Conservation (phyloP, 2,329 filamentous ascomycete species). For the Rutstroemia sp. region DNA sequence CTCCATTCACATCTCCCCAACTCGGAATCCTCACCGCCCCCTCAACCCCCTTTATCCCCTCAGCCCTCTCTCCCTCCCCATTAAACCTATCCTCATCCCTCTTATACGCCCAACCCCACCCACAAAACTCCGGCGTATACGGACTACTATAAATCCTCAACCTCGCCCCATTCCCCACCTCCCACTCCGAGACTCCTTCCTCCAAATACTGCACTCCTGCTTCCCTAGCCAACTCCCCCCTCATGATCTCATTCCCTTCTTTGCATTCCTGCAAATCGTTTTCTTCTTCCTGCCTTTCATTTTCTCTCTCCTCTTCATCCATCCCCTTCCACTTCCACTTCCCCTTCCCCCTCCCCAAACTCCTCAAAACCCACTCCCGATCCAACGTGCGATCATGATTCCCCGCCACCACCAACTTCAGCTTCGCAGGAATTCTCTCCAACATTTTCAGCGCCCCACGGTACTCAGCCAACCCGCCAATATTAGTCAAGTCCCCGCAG, state of each 20-base stretch:
- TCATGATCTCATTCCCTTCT: conserved; percentile 19
- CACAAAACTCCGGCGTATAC: conserved; percentile 28
- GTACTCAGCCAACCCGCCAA: conserved; percentile 23
- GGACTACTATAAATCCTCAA: conserved; percentile 30
- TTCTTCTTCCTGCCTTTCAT: conserved; percentile 9
- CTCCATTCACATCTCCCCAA: not conserved
- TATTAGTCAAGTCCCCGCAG: conserved; percentile 32
- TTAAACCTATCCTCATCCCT: conserved; percentile 27
- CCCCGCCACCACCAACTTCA: conserved; percentile 55
- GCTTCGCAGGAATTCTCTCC: conserved; percentile 37
- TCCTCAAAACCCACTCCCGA: conserved; percentile 31
- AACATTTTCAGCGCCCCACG: conserved; percentile 19
- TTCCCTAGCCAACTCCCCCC: conserved; percentile 16
- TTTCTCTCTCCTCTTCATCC: no score
- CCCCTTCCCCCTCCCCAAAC: not conserved
- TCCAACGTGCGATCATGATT: conserved; percentile 53
- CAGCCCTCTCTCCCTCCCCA: conserved; percentile 8
- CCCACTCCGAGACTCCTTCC: conserved; percentile 28
- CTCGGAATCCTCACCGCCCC: conserved; percentile 15
- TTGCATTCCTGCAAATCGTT: conserved; percentile 8
- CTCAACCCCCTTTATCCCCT: conserved; percentile 14
- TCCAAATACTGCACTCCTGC: conserved; percentile 28
- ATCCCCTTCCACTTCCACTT: not conserved
- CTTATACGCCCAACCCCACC: conserved; percentile 28
- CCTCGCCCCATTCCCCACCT: conserved; percentile 23